A percentile compares a stretch with the other conserved stretches of the same genome.
Conservation (phyloP, 345 rosid genomes). For the Kandelia obovata region DNA sequence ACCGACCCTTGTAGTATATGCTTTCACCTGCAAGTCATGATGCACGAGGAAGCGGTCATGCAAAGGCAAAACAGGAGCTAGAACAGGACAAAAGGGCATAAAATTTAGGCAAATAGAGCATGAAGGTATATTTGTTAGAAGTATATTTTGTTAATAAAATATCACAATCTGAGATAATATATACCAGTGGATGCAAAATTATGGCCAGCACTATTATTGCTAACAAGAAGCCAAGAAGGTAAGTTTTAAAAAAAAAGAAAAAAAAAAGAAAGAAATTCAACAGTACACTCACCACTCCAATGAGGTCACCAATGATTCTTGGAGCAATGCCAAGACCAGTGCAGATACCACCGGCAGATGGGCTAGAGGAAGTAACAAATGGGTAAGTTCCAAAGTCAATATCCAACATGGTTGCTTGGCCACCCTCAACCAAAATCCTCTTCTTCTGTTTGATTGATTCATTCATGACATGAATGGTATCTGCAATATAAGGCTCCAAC, state of each 20-base stretch:
- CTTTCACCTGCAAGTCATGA: slow-evolving; percentile 62
- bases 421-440: slow-evolving; percentile 93
- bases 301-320: slow-evolving; percentile 78
- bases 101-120: no score
- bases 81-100: no score
- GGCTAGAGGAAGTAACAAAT: slow-evolving; percentile 95
- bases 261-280: neutral
- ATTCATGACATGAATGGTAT: slow-evolving; percentile 81
- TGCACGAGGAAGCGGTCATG: neutral
- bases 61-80: neutral
- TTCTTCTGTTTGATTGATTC: slow-evolving; percentile 72
- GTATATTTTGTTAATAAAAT: no score
- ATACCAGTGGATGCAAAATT: no score
- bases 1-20: slow-evolving; percentile 97
- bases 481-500: slow-evolving; percentile 82
- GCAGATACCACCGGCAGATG: slow-evolving; percentile 97
- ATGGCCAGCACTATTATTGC: neutral
- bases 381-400: slow-evolving; percentile 97
- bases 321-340: slow-evolving; percentile 96
- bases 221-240: neutral
- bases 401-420: slow-evolving; percentile 98
- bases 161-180: no score
- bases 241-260: neutral
- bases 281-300: slow-evolving; percentile 71
- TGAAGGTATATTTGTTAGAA: no score